Percentiles rank a stretch among this genome's conserved stretches.
Conservation (phyloP, 257 asterid species). For the Scutellaria minor region DNA sequence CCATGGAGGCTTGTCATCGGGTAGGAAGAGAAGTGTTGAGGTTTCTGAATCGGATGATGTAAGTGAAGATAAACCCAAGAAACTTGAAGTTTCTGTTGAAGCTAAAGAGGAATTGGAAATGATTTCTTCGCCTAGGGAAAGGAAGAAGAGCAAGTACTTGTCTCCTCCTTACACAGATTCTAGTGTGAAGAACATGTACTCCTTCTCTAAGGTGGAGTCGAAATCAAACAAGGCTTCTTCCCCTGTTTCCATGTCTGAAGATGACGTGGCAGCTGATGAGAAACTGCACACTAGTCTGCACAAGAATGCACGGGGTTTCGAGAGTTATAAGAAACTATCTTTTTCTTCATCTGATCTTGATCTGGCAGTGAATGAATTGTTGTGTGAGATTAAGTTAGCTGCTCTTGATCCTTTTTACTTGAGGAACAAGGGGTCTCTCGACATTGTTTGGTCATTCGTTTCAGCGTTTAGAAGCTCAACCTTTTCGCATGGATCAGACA, state of each 20-base stretch:
- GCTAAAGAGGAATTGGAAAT: conserved; percentile 38
- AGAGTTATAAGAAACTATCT: conserved; percentile 29
- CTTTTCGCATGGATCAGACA: conserved; percentile 43
- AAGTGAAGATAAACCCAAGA: conserved; percentile 28
- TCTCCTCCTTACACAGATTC: conserved; percentile 70
- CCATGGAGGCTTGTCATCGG: background rate
- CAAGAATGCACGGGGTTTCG: background rate
- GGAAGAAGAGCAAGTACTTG: conserved; percentile 83
- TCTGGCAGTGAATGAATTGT: conserved; percentile 42
- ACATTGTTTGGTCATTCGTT: conserved; percentile 46
- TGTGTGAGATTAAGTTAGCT: conserved; percentile 48
- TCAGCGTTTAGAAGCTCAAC: conserved; percentile 60
- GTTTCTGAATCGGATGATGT: conserved; percentile 27
- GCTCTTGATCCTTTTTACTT: conserved; percentile 52
- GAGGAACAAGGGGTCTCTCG: conserved; percentile 46
- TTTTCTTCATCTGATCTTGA: conserved; percentile 39
- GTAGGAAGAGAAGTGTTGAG: conserved; percentile 38
- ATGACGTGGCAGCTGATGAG: conserved; percentile 24
- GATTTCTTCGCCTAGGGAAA: conserved; percentile 64
- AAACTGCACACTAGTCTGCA: background rate
- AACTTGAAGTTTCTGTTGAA: conserved; percentile 30
- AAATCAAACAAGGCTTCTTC: conserved; percentile 48
- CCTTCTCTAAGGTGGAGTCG: conserved; percentile 38
- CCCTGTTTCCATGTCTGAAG: conserved; percentile 27
- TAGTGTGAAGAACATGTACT: conserved; percentile 30